Evolutionary conservation across 2,329 filamentous ascomycete species (phyloP), one percentile per base, ranked within the genome.

Genomic region (Lachnellula hyalina): DNA sequence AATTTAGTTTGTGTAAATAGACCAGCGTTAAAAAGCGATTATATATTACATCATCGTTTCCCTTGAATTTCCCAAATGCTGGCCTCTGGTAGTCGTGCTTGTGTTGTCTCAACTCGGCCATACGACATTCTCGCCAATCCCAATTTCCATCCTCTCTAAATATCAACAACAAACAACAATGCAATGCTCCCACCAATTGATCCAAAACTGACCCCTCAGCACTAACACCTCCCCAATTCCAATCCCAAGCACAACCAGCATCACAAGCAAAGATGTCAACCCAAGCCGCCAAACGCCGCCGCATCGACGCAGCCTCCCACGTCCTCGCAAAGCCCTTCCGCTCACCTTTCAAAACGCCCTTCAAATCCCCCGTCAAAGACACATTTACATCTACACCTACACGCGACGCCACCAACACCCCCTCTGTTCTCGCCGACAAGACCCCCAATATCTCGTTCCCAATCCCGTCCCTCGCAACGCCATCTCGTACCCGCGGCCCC

Each of bases 291-390:
- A 89, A 89, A 73, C 81, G 84, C 49, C 83, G 85, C 57, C 81
- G 83, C 60, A 73, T 86, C 59, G 77, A 85, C 55, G 73, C 78
- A 45, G 77, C 81, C 40, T 72, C 77, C 21, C 76, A 75, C n/a
- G 79, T 79, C 6, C 78, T 89, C 47, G 78, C 79, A 58, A 87
- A 85, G 66, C 87, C 87, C 0, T 90, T 90, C 73, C 84, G 85
- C 61, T 89, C 87, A 46, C 87, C 86, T 14, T 78, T 87, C 57
- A 80, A 78, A 61, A 77, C 74, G 38, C 73, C 75, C 28, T 57
- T 61, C 47, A 62, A 66, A 55, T 63, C 65, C 11, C 63, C 62
- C 5, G 40, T 60, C 21, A 60, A 61, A 41, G 51, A 36, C 14
- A 38, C 34, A 48, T 23, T 14, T 8, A 21, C 49, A 35, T 54